phyloP scores from a whole-genome alignment of 1,284 basidiomycete species.

The Mycena sp. region DNA sequence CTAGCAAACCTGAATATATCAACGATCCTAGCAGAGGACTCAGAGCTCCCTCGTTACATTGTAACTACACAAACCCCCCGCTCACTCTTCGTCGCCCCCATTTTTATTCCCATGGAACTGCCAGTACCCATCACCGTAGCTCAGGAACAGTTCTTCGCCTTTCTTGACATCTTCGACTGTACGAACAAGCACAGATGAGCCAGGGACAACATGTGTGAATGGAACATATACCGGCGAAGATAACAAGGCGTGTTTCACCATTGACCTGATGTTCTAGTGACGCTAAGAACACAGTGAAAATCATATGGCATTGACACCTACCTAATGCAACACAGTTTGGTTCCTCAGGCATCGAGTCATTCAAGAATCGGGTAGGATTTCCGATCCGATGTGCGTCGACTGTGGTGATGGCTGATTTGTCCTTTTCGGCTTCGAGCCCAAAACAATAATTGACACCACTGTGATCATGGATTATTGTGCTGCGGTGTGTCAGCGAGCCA shows the following conservation, averaged over 20 bases:
- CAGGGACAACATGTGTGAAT: background rate
- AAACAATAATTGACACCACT: conserved; percentile 16
- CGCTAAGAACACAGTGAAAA: background rate
- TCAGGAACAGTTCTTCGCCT: conserved; percentile 13
- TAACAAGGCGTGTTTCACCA: conserved; percentile 18
- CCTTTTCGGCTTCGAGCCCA: background rate
- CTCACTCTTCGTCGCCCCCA: too few relatives aligned
- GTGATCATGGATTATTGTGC: background rate
- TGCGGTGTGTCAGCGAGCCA: too few relatives aligned
- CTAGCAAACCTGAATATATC: too few relatives aligned
- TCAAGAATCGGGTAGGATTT: conserved; percentile 28
- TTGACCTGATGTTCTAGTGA: conserved; percentile 1
- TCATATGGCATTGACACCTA: background rate
- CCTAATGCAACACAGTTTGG: conserved; percentile 13
- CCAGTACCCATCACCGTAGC: conserved; percentile 22
- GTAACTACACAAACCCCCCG: too few relatives aligned
- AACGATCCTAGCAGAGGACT: too few relatives aligned
- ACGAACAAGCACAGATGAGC: background rate
- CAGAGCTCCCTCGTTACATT: too few relatives aligned
- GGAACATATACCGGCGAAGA: conserved; percentile 15
- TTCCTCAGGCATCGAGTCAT: conserved; percentile 11
- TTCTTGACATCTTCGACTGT: background rate
- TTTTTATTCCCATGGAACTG: too few relatives aligned
- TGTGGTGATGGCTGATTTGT: background rate
- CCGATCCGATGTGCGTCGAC: conserved; percentile 23